These are phyloP conservation scores for Serendipita sp. DNA, from an alignment of 768 basidiomycete genomes.

Conservation along the genomic window DNA sequence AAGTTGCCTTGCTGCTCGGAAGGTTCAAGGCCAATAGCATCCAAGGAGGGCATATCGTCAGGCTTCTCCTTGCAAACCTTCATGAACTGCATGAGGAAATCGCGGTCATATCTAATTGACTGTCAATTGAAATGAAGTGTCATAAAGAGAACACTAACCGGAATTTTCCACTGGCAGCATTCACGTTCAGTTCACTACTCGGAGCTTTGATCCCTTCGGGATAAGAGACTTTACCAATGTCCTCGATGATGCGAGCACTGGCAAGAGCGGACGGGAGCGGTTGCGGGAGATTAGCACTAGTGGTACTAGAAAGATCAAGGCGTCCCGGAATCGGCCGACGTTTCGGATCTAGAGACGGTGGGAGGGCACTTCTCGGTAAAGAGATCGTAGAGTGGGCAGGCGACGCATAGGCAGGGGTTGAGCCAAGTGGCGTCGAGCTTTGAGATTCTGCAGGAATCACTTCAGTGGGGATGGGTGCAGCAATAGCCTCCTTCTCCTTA, in stretches of 20 bases:
- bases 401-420: background rate
- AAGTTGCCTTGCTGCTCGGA: slow-evolving; percentile 34
- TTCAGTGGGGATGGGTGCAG: slow-evolving; percentile 13
- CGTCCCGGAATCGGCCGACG: slow-evolving; percentile 45
- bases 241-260: slow-evolving; percentile 71
- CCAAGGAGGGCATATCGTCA: slow-evolving; percentile 71
- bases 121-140: background rate
- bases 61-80: slow-evolving; percentile 88
- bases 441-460: slow-evolving; percentile 14
- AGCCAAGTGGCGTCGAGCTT: slow-evolving; percentile 7
- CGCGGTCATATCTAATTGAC: slow-evolving; percentile 69
- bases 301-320: slow-evolving; percentile 47
- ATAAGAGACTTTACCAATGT: slow-evolving; percentile 61
- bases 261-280: slow-evolving; percentile 39
- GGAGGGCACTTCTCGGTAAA: slow-evolving; percentile 10
- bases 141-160: slow-evolving; percentile 29
- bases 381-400: slow-evolving; percentile 6
- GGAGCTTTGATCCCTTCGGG: slow-evolving; percentile 75
- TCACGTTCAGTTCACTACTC: slow-evolving; percentile 64
- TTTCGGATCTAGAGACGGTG: slow-evolving; percentile 7
- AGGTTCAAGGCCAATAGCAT: slow-evolving; percentile 81
- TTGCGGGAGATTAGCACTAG: slow-evolving; percentile 24
- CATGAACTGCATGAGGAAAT: slow-evolving; percentile 97
- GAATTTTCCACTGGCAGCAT: slow-evolving; percentile 77
- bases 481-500: background rate